Conservation (phyloP, 1,139 yeast species). For the Yamadazyma triangularis region DNA sequence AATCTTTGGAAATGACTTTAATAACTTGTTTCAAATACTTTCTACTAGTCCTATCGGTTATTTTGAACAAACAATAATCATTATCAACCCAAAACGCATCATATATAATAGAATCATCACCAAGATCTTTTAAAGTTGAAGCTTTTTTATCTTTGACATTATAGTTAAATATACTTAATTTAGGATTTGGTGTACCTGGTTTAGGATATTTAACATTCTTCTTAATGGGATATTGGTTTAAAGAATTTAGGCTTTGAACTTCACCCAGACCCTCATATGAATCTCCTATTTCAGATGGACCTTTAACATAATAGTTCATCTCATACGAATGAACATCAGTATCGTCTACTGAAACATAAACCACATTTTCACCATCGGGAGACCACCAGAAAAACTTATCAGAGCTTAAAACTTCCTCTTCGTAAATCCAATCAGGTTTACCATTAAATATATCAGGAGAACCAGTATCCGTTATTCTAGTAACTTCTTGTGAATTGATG, state of each 20-base stretch:
- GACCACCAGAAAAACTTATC: constrained; percentile 87
- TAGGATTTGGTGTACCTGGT: constrained; percentile 78
- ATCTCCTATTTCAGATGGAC: constrained; percentile 25
- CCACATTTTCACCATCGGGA: constrained; percentile 59
- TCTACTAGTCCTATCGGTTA: constrained; percentile 70
- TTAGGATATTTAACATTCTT: constrained; percentile 73
- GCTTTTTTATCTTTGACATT: constrained; percentile 22
- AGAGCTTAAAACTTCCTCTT: constrained; percentile 74
- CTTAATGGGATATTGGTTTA: constrained; percentile 53
- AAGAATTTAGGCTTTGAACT: constrained; percentile 14
- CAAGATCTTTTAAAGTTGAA: constrained; percentile 14
- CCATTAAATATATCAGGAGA: constrained; percentile 70
- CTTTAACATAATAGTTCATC: constrained; percentile 57
- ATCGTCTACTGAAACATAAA: constrained; percentile 69
- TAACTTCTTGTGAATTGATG: constrained; percentile 18
- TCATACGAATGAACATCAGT: constrained; percentile 61
- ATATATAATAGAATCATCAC: constrained; percentile 54
- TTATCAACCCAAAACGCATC: constrained; percentile 68
- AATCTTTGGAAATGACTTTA: constrained; percentile 9
- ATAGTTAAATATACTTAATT: constrained; percentile 43
- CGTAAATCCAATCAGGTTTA: constrained; percentile 94
- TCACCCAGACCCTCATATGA: constrained; percentile 12
- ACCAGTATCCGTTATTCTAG: constrained; percentile 65
- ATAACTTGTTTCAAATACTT: constrained; percentile 53
- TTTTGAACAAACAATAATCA: constrained; percentile 53